Percentiles rank a stretch among this genome's conserved stretches.
Conservation (phyloP, 768 basidiomycete genomes). For the Pleurotus citrinopileatus region DNA sequence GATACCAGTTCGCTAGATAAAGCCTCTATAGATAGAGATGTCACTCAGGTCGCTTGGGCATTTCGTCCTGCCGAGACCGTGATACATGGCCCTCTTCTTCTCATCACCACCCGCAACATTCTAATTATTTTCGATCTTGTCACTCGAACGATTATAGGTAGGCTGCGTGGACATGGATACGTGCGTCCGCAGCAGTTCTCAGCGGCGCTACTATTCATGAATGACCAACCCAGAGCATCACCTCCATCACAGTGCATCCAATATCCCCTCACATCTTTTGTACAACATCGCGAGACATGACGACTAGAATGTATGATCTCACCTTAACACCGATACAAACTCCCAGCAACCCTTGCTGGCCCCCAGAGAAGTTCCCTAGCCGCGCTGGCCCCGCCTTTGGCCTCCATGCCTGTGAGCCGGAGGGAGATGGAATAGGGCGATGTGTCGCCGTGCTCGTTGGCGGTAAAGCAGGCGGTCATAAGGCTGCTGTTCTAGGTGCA, state of each 20-base stretch:
- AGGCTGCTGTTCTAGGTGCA: conserved; percentile 64
- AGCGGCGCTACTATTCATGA: conserved; percentile 1
- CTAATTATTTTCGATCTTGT: conserved; percentile 54
- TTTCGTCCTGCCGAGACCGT: conserved; percentile 33
- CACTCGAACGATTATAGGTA: conserved; percentile 36
- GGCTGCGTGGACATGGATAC: conserved; percentile 69
- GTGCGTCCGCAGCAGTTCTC: conserved; percentile 37
- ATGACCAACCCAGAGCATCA: conserved; percentile 47
- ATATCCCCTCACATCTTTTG: conserved; percentile 55
- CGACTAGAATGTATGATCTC: conserved; percentile 69
- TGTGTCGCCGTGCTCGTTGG: conserved; percentile 68
- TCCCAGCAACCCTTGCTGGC: conserved; percentile 59
- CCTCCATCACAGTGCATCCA: conserved; percentile 66
- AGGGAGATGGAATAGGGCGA: conserved; percentile 61
- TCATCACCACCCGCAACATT: conserved; percentile 52
- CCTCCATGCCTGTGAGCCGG: conserved; percentile 52
- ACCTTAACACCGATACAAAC: conserved; percentile 26
- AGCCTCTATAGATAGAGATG: neutral
- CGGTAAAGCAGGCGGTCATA: conserved; percentile 70
- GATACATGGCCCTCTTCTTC: conserved; percentile 55
- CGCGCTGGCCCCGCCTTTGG: conserved; percentile 70
- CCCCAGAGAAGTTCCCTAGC: conserved; percentile 44
- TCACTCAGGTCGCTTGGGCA: conserved; percentile 52
- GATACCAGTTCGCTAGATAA: neutral
- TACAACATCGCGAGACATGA: conserved; percentile 71